These are phyloP conservation scores for Neofusicoccum sp. DNA, from an alignment of 2,329 filamentous ascomycete species.

Conservation along the genomic window DNA sequence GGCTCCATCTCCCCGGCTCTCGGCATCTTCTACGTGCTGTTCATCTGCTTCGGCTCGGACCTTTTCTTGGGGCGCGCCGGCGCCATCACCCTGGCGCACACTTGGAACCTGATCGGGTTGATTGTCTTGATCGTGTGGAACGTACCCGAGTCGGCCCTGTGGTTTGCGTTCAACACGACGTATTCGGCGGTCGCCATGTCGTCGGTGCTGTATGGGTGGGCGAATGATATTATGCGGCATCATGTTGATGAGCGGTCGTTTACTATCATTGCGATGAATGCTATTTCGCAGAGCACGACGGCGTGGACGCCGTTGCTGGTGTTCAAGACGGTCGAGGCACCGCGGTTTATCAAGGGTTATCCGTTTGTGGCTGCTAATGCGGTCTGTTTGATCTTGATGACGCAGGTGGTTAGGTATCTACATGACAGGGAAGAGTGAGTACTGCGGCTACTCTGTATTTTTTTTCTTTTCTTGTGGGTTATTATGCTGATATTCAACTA, in stretches of 20 bases:
- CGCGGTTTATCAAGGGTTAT: constrained; percentile 45
- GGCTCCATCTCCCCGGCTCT: constrained; percentile 54
- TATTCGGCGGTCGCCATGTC: constrained; percentile 54
- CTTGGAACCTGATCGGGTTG: constrained; percentile 54
- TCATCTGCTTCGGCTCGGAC: constrained; percentile 56
- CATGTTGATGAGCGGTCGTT: constrained; percentile 50
- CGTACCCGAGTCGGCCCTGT: constrained; percentile 54
- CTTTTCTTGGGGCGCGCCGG: constrained; percentile 53
- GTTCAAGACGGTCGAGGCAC: constrained; percentile 48
- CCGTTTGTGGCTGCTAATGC: constrained; percentile 42
- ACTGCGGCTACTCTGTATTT: too few species aligned
- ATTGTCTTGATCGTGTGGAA: constrained; percentile 57
- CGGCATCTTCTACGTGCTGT: constrained; percentile 57
- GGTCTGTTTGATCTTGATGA: constrained; percentile 34
- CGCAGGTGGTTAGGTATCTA: constrained; percentile 16
- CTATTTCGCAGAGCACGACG: constrained; percentile 54
- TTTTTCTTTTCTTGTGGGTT: background rate
- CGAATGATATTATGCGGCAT: constrained; percentile 50
- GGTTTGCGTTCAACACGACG: constrained; percentile 54
- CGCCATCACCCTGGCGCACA: constrained; percentile 53
- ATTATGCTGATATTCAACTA: background rate
- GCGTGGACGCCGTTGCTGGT: constrained; percentile 57
- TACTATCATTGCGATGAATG: constrained; percentile 52
- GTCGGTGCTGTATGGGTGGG: constrained; percentile 57
- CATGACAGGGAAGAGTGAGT: constrained; percentile 21